Percentiles rank a stretch among this genome's conserved stretches.
Conservation (phyloP, 805 yeast species). For the Candida berthetii region DNA sequence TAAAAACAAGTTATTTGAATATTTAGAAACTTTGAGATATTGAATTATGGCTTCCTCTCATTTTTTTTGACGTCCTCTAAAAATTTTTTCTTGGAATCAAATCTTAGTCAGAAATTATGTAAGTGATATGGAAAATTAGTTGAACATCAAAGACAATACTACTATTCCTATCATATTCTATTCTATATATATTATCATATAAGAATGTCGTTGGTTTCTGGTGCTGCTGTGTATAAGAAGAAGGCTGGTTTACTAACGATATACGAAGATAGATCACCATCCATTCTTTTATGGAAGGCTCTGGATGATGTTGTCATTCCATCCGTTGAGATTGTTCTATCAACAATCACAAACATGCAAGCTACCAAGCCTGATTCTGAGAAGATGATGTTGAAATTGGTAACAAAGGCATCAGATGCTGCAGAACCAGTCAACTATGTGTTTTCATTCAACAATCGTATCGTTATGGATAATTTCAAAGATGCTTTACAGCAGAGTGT, state of each 20-base stretch:
- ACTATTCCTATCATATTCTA: too few species aligned
- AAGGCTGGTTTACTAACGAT: constrained; percentile 51
- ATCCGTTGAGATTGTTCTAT: constrained; percentile 33
- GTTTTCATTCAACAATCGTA: constrained; percentile 64
- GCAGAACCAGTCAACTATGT: constrained; percentile 24
- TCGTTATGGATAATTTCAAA: constrained; percentile 71
- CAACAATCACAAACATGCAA: constrained; percentile 44
- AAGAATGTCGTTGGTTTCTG: constrained; percentile 33
- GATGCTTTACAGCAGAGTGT: constrained; percentile 61
- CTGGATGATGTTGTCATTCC: constrained; percentile 40
- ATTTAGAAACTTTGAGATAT: too few species aligned
- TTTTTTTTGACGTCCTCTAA: too few species aligned
- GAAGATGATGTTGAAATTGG: constrained; percentile 58
- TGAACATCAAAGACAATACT: too few species aligned
- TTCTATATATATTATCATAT: too few species aligned
- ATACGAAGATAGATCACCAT: constrained; percentile 50
- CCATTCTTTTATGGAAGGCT: constrained; percentile 51
- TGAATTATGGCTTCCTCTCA: too few species aligned
- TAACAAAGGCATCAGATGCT: constrained; percentile 33
- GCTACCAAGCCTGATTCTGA: constrained; percentile 65
- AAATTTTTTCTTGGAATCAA: too few species aligned
- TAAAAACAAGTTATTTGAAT: too few species aligned
- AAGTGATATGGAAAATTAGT: too few species aligned
- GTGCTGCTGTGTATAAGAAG: constrained; percentile 50
- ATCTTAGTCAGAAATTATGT: too few species aligned